A percentile compares a stretch with the other conserved stretches of the same genome.
phyloP scores from a whole-genome alignment of 2,329 filamentous ascomycete genomes.

The Verruconis gallopava region DNA sequence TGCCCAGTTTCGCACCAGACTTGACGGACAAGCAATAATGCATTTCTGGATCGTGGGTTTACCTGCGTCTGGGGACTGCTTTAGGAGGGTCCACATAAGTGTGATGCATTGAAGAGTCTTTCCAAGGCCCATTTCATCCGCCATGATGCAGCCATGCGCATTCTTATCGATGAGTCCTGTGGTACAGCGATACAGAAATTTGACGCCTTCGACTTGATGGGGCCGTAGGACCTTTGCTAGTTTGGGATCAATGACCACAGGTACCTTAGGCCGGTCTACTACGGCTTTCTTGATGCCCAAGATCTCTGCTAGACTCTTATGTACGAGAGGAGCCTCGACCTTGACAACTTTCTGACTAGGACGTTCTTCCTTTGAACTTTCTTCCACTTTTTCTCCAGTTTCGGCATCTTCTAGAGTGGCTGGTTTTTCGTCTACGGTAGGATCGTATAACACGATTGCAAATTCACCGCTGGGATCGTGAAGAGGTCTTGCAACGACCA shows the following conservation, averaged over 20 bases:
- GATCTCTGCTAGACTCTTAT: conserved; percentile 92
- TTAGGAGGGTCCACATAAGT: conserved; percentile 89
- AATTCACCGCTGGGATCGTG: conserved; percentile 95
- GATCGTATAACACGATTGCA: conserved; percentile 89
- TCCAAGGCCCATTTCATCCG: conserved; percentile 95
- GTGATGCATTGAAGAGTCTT: conserved; percentile 97
- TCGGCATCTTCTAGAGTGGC: conserved; percentile 34
- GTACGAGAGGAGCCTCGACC: conserved; percentile 68
- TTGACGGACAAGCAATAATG: conserved; percentile 92
- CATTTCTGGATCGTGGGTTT: conserved; percentile 91
- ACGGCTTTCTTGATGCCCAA: conserved; percentile 86
- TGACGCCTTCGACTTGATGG: conserved; percentile 96
- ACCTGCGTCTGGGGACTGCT: conserved; percentile 91
- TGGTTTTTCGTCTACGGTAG: conserved; percentile 78
- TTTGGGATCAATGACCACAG: conserved; percentile 88
- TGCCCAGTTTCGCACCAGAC: conserved; percentile 93
- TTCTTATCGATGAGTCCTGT: conserved; percentile 92
- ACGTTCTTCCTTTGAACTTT: conserved; percentile 20
- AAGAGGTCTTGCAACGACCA: conserved; percentile 76
- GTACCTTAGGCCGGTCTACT: conserved; percentile 74
- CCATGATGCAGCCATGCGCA: conserved; percentile 97
- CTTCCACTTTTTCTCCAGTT: conserved; percentile 34
- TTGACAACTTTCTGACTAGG: conserved; percentile 26
- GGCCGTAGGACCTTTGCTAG: conserved; percentile 82
- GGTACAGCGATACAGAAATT: conserved; percentile 89